Conservation (phyloP, 345 rosid genomes). For the Erodium maritimum region DNA sequence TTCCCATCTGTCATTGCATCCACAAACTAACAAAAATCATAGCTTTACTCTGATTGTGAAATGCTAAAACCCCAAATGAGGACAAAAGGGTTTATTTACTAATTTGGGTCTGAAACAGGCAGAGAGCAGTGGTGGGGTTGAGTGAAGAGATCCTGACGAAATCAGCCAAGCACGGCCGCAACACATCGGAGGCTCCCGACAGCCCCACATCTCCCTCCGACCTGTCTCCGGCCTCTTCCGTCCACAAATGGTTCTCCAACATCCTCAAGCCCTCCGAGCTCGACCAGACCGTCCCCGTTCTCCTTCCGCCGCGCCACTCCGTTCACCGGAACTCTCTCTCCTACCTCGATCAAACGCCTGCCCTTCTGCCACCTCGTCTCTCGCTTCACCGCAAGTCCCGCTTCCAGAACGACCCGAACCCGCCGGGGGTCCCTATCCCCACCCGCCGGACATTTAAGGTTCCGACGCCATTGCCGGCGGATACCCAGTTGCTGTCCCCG, state of each 20-base stretch:
- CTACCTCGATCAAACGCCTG: slow-evolving; percentile 9
- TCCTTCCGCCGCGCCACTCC: neutral
- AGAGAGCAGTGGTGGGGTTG: slow-evolving; percentile 34
- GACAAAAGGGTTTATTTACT: too few relatives aligned
- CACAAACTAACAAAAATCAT: too few relatives aligned
- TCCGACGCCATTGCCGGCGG: slow-evolving; percentile 14
- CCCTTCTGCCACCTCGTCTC: slow-evolving; percentile 29
- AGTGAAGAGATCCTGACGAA: slow-evolving; percentile 43
- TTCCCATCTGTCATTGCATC: too few relatives aligned
- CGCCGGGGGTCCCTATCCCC: slow-evolving; percentile 18
- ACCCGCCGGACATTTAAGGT: slow-evolving; percentile 23
- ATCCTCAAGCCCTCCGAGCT: slow-evolving; percentile 17
- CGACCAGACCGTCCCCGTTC: neutral
- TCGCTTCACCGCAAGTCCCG: slow-evolving; percentile 32
- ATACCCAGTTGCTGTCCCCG: slow-evolving; percentile 28
- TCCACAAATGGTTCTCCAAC: slow-evolving; percentile 39
- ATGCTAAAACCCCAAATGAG: too few relatives aligned
- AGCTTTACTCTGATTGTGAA: too few relatives aligned
- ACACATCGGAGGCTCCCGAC: slow-evolving; percentile 24
- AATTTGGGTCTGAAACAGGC: slow-evolving; percentile 19
- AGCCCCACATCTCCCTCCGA: slow-evolving; percentile 13
- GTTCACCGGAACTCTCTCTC: neutral
- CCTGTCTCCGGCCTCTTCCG: slow-evolving; percentile 21
- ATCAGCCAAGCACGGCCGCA: slow-evolving; percentile 37
- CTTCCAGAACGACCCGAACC: slow-evolving; percentile 24